Percentiles rank a stretch among this genome's conserved stretches.
phyloP scores from a whole-genome alignment of 495 filamentous ascomycete genomes.

The Sphaerosporella brunnea region DNA sequence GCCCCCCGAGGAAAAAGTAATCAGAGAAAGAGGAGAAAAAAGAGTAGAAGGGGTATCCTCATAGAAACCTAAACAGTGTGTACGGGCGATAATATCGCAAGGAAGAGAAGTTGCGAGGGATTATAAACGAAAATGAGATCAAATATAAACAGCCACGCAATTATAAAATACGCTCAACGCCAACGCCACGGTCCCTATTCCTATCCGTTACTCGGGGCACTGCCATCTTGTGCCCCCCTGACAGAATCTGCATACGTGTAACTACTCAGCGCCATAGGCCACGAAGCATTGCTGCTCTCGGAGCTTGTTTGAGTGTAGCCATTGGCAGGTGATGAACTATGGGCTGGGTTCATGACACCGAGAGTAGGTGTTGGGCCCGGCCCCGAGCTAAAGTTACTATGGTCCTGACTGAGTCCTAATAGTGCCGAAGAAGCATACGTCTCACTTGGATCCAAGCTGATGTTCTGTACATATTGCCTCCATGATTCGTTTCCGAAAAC shows the following conservation, averaged over 20 bases:
- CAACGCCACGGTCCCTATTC: too few relatives aligned
- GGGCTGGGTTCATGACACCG: not conserved
- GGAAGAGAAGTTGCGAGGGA: too few relatives aligned
- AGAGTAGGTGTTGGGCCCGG: not conserved
- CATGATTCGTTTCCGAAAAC: conserved; percentile 24
- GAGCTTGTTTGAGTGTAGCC: not conserved
- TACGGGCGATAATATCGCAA: too few relatives aligned
- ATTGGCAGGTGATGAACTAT: not conserved
- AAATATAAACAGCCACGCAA: too few relatives aligned
- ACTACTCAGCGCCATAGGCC: not conserved
- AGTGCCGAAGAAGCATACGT: conserved; percentile 24
- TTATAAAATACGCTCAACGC: too few relatives aligned
- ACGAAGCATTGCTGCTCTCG: not conserved
- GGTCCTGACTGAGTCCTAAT: conserved; percentile 22
- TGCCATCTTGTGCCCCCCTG: not conserved
- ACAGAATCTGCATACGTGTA: not conserved
- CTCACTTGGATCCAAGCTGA: conserved; percentile 22
- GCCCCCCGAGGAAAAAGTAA: too few relatives aligned
- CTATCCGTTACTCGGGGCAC: not conserved
- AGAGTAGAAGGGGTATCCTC: too few relatives aligned
- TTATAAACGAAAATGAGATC: too few relatives aligned
- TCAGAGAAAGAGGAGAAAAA: too few relatives aligned
- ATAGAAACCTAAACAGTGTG: too few relatives aligned
- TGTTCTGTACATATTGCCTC: conserved; percentile 20
- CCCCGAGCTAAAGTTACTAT: conserved; percentile 11